Percentiles rank a stretch among this genome's conserved stretches.
Conservation (phyloP, 441 rosid genomes). For the Manihot esculenta region DNA sequence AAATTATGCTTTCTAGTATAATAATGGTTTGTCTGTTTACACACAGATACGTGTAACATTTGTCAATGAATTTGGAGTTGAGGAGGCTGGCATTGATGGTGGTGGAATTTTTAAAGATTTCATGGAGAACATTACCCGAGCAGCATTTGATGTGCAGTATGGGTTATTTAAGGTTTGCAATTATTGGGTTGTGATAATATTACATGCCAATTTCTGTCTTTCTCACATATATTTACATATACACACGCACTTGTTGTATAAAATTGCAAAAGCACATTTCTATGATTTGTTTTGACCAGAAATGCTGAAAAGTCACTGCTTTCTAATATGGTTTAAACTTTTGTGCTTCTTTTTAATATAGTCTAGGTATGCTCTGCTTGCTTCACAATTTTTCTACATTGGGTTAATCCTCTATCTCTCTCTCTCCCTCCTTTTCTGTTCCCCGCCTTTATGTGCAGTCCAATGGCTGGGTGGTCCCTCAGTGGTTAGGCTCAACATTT, state of each 20-base stretch:
- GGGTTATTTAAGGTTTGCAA: conserved; percentile 87
- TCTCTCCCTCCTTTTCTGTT: neutral
- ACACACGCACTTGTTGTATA: neutral
- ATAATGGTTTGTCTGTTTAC: conserved; percentile 28
- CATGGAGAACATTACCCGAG: conserved; percentile 97
- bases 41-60: conserved; percentile 93
- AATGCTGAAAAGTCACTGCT: neutral
- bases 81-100: conserved; percentile 99
- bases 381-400: neutral
- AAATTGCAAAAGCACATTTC: neutral
- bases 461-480: neutral
- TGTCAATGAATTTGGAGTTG: conserved; percentile 98
- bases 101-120: conserved; percentile 99
- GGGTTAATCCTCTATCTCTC: neutral
- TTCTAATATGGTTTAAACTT: neutral
- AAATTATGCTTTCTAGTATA: conserved; percentile 17
- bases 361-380: neutral
- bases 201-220: neutral
- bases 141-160: conserved; percentile 97
- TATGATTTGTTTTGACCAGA: neutral
- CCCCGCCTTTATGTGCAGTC: neutral
- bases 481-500: too few relatives aligned
- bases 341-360: neutral
- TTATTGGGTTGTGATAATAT: conserved; percentile 11
- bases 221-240: neutral